Conservation (phyloP, 495 filamentous ascomycete genomes). For the Evernia prunastri region DNA sequence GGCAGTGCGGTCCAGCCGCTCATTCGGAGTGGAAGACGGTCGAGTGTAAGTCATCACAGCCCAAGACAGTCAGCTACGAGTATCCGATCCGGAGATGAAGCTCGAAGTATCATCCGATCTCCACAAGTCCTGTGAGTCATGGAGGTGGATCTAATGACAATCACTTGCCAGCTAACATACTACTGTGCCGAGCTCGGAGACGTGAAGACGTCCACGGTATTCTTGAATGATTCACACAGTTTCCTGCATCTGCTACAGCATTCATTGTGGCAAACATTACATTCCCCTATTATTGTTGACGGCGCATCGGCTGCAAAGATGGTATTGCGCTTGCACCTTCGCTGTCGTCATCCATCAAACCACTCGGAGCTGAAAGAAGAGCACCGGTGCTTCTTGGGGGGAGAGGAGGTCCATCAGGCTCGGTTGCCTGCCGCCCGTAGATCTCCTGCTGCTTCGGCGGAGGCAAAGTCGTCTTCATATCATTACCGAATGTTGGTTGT, state of each 20-base stretch:
- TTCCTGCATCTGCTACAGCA: neutral
- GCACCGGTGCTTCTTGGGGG: conserved; percentile 4
- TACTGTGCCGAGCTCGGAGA: neutral
- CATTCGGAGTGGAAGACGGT: neutral
- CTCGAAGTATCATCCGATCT: neutral
- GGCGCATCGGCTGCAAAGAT: conserved; percentile 23
- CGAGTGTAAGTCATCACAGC: neutral
- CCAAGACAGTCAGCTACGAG: neutral
- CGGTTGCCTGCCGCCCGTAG: conserved; percentile 2
- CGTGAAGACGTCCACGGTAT: neutral
- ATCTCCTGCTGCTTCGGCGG: neutral
- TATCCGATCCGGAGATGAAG: neutral
- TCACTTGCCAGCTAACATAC: neutral
- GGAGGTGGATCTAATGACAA: neutral
- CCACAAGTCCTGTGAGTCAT: neutral
- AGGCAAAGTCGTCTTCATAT: neutral
- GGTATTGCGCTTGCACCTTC: conserved; percentile 22
- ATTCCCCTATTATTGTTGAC: neutral
- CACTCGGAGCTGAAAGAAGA: neutral
- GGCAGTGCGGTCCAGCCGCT: neutral
- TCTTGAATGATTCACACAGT: neutral
- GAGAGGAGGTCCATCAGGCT: conserved; percentile 7
- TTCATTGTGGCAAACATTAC: neutral
- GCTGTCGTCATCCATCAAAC: conserved; percentile 25
- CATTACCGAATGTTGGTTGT: neutral